A percentile compares a stretch with the other conserved stretches of the same genome.
These are phyloP conservation scores for Harrya chromipes DNA, from an alignment of 768 basidiomycete genomes.

Conservation along the genomic window DNA sequence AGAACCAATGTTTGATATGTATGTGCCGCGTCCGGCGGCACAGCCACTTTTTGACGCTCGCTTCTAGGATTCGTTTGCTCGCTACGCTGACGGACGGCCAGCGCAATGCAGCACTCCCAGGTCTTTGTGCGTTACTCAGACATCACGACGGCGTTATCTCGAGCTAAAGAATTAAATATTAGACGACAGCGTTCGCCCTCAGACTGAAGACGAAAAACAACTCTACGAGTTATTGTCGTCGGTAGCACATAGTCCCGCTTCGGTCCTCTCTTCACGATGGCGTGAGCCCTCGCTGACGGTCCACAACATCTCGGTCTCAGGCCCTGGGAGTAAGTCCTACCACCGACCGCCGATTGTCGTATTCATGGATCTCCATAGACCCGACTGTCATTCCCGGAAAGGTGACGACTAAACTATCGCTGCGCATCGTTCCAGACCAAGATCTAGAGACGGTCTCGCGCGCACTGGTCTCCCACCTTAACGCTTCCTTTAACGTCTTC, in stretches of 20 bases:
- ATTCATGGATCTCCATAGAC: conserved; percentile 40
- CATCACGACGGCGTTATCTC: not conserved
- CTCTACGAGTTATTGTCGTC: conserved; percentile 67
- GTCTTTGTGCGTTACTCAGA: conserved; percentile 65
- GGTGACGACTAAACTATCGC: conserved; percentile 81
- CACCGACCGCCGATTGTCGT: not conserved
- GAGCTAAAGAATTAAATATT: not conserved
- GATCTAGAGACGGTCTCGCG: conserved; percentile 65
- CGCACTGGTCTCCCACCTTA: conserved; percentile 57
- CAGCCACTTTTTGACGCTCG: not conserved
- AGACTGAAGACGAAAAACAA: conserved; percentile 62
- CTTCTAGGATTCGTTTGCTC: conserved; percentile 69
- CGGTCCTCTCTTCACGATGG: conserved; percentile 77
- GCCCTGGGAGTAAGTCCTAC: conserved; percentile 60
- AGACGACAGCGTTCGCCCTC: conserved; percentile 77
- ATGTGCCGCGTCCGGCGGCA: conserved; percentile 15
- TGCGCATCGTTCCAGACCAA: conserved; percentile 96
- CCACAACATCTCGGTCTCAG: conserved; percentile 80
- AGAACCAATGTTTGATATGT: conserved; percentile 97
- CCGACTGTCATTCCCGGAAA: conserved; percentile 85
- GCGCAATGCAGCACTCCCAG: conserved; percentile 64
- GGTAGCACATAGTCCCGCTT: conserved; percentile 64
- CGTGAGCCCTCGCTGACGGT: conserved; percentile 88
- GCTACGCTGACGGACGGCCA: conserved; percentile 61
- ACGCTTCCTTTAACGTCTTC: conserved; percentile 53